phyloP scores from a whole-genome alignment of 306 rosid genomes.

The Medicago ruthenica region DNA sequence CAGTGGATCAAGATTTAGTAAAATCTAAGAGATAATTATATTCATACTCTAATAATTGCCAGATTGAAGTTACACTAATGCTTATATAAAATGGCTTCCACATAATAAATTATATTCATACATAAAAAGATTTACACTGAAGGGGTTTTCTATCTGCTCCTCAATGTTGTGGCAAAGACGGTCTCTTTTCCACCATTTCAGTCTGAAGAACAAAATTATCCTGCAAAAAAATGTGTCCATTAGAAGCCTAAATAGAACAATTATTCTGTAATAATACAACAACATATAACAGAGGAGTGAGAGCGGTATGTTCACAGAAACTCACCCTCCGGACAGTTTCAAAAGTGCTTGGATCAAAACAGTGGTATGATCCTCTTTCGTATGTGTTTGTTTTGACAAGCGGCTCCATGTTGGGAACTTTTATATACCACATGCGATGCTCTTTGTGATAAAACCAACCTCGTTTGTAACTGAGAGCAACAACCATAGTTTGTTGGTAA shows the following conservation, averaged over 20 bases:
- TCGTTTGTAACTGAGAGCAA: slow-evolving; percentile 62
- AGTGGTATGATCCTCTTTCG: slow-evolving; percentile 85
- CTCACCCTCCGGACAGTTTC: slow-evolving; percentile 79
- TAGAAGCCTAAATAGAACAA: background rate
- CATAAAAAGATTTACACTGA: slow-evolving; percentile 53
- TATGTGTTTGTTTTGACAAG: slow-evolving; percentile 72
- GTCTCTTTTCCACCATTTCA: slow-evolving; percentile 83
- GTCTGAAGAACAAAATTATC: slow-evolving; percentile 75
- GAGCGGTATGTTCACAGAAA: background rate
- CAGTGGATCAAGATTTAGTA: slow-evolving; percentile 39
- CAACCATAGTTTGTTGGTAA: slow-evolving; percentile 8
- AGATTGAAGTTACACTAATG: slow-evolving; percentile 37
- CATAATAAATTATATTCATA: slow-evolving; percentile 41
- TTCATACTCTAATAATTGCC: background rate
- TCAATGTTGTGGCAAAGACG: slow-evolving; percentile 68
- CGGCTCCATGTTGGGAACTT: slow-evolving; percentile 77
- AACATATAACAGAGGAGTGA: background rate
- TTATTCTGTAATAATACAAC: background rate
- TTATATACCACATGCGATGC: slow-evolving; percentile 65
- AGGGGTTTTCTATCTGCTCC: background rate
- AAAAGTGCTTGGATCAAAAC: slow-evolving; percentile 80
- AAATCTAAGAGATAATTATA: slow-evolving; percentile 9
- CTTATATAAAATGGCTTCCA: slow-evolving; percentile 29
- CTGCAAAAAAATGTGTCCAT: slow-evolving; percentile 53
- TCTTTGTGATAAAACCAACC: slow-evolving; percentile 93